phyloP scores from a whole-genome alignment of 2,329 filamentous ascomycete species.

The Fusarium sp. region DNA sequence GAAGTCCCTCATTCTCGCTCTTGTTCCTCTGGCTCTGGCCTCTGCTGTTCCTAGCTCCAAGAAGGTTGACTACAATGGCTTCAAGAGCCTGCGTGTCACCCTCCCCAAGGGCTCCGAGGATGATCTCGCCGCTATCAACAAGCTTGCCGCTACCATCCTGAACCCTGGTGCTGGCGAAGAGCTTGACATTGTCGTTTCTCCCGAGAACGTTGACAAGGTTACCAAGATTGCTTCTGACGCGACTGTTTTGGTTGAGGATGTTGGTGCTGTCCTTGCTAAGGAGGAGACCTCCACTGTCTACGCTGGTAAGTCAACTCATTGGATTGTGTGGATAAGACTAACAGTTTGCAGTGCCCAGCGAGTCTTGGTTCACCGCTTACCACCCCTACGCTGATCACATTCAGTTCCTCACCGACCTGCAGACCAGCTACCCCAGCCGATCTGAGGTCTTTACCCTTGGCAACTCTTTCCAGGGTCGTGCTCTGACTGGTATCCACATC shows the following conservation, averaged over 20 bases:
- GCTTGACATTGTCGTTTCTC: slow-evolving; percentile 31
- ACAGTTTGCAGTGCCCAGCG: slow-evolving; percentile 17
- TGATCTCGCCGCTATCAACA: slow-evolving; percentile 20
- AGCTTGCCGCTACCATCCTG: slow-evolving; percentile 30
- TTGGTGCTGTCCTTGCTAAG: slow-evolving; percentile 28
- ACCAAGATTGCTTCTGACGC: slow-evolving; percentile 21
- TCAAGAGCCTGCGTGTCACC: slow-evolving; percentile 37
- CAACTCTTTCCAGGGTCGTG: slow-evolving; percentile 26
- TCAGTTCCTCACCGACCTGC: slow-evolving; percentile 26
- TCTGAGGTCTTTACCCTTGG: slow-evolving; percentile 30
- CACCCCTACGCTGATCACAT: slow-evolving; percentile 33
- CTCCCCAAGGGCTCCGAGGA: slow-evolving; percentile 21
- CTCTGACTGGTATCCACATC: slow-evolving; percentile 34
- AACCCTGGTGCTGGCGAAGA: slow-evolving; percentile 29
- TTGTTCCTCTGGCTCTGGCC: slow-evolving; percentile 25
- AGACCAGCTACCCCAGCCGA: slow-evolving; percentile 27
- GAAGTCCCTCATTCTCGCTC: slow-evolving; percentile 18
- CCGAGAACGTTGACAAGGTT: slow-evolving; percentile 31
- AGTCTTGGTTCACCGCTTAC: slow-evolving; percentile 33
- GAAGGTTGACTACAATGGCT: slow-evolving; percentile 37
- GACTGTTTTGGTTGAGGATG: slow-evolving; percentile 35
- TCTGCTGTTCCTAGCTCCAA: slow-evolving; percentile 31
- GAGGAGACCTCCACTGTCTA: slow-evolving; percentile 25
- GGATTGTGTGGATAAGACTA: not conserved
- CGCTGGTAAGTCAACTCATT: not conserved